Evolutionary conservation across 495 filamentous ascomycete species (phyloP), one percentile per base, ranked within the genome.

Genomic region (Neurospora sp.): DNA sequence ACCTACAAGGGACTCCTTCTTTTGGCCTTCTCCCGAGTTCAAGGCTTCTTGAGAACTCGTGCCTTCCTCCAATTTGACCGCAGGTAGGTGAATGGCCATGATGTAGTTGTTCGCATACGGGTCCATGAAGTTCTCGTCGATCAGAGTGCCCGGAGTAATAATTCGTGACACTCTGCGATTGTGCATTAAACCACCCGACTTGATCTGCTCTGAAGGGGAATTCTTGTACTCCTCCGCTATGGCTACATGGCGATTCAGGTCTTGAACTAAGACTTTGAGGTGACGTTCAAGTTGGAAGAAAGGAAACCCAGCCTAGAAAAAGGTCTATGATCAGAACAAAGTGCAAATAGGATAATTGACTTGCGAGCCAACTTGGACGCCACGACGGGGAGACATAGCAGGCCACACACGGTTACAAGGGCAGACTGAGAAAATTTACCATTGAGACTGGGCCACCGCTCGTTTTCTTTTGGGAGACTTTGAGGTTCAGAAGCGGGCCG

Each of bases 91-190:
- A 44, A 97, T 86, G 44, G 92, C 89, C 74, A 98, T 87, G 48
- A 99, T 81, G 78, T 94, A 99, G 78, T 98, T 97, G 79, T 96
- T 97, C 74, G 93, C 89, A 70, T 91, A 94, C 0, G 93, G 91
- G 77, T 98, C 92, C 84, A 98, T 92, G 80, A 98, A 98, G 74
- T 94, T 94, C 81, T 99, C 96, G 80, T 99, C 96, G 76, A 98
- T 97, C 59, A 98, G 82, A 1, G 96, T 99, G 10, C 96, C 96
- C 0, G 96, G 94, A 0, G 96, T 97, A 79, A 99, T 87, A 71
- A 98, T 90, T 48, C 96, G 90, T 53, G 92, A 87, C 18, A 99
- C 92, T 73, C 85, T 89, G 53, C 96, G 90, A 77, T 94, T 92
- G 78, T 94, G 96, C 80, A 93, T 81, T 69, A 96, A 83, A 3